Base-by-base conservation (phyloP, 139 green algal species). In the Ettlia oleoabundans region DNA sequence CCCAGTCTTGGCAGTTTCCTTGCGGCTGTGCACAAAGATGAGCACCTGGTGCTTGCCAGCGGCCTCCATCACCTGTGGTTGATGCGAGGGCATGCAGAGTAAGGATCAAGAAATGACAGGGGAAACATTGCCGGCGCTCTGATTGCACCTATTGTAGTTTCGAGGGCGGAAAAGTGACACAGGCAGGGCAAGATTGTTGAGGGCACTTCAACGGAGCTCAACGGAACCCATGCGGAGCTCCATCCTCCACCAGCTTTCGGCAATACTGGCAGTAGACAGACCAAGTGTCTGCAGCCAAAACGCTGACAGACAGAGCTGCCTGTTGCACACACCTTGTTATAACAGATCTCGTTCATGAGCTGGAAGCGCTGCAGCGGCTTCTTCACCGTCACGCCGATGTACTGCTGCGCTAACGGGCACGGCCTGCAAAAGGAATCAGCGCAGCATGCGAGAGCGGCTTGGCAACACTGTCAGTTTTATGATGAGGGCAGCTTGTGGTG, bases 361-460 rank as follows among this genome's bases (percentile, higher is more conserved):
- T 99, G 93, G 87, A 99, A 98, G 76, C 97, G 92, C 93, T 99
- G 97, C 89, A 99, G 91, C n/a, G 97, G 95, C 92, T 99, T 99
- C 82, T 96, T 96, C 33, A 99, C 86, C 13, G 88, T 98, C 58
- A 99, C 89, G 64, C 97, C 97, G 4, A 99, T 94, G 86, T 98
- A 99, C 83, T 98, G 94, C 92, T 98, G 95, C 19, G 95, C 94
- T 81, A 99, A 92, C 30, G 96, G 96, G 91, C 94, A 98, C 21
- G 96, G 96, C 38, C 92, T 89, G 88, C 78, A 89, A 22, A 24
- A 10, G 32, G 32, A 61, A 2, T 66, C 33, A 43, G 41, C 9
- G 2, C 40, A 51, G 24, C 35, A 35, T 1, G 15, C 47, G n/a
- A n/a, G n/a, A n/a, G n/a, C n/a, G n/a, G n/a, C n/a, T n/a, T n/a